phyloP scores from a whole-genome alignment of 129 eudicot species.

The Helianthus tuberosus region DNA sequence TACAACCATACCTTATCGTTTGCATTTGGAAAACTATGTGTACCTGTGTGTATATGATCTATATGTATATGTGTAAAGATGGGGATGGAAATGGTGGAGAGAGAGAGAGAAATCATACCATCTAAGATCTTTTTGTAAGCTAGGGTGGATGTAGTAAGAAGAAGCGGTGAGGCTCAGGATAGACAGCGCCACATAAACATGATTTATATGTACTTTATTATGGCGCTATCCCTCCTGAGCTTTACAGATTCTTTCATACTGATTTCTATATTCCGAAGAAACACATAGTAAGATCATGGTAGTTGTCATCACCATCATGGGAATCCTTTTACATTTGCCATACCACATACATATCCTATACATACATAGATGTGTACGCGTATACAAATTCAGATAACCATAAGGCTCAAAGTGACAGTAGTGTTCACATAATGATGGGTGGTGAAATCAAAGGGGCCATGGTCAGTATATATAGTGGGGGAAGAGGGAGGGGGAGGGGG shows the following conservation, averaged over 20 bases:
- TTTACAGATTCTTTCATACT: slow-evolving; percentile 43
- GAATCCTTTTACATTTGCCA: slow-evolving; percentile 17
- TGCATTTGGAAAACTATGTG: not conserved
- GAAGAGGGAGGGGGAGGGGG: slow-evolving; percentile 1
- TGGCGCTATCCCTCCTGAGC: slow-evolving; percentile 50
- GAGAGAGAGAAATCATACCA: slow-evolving; percentile 27
- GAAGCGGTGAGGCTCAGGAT: slow-evolving; percentile 54
- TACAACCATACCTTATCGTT: not conserved
- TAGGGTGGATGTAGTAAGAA: slow-evolving; percentile 24
- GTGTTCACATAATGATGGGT: slow-evolving; percentile 34
- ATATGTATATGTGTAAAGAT: no score
- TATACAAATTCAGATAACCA: not conserved
- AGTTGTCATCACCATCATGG: not conserved
- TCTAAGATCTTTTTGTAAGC: slow-evolving; percentile 1
- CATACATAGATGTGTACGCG: not conserved
- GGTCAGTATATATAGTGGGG: slow-evolving; percentile 36
- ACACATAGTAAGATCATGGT: not conserved
- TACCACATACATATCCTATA: slow-evolving; percentile 1
- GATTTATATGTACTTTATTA: not conserved
- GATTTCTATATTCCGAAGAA: not conserved
- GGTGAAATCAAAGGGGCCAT: slow-evolving; percentile 45
- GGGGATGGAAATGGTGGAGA: no score
- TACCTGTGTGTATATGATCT: not conserved
- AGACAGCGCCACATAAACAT: slow-evolving; percentile 42
- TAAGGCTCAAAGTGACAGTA: slow-evolving; percentile 26